phyloP scores from a whole-genome alignment of 169 alveolate species.

The Plasmodium fragile region DNA sequence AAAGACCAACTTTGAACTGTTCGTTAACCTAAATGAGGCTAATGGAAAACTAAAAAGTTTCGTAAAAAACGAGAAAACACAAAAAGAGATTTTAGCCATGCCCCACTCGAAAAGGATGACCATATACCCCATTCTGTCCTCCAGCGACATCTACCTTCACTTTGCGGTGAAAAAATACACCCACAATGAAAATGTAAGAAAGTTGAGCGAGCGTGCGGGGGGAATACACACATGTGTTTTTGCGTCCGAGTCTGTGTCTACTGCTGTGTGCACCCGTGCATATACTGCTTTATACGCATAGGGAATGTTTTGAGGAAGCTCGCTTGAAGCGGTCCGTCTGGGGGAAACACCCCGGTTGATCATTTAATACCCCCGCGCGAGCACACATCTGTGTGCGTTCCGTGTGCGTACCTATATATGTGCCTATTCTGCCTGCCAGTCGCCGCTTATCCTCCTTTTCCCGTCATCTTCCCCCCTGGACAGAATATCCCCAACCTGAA shows the following conservation, averaged over 20 bases:
- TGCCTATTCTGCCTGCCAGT: background rate
- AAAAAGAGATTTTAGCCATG: conserved; percentile 27
- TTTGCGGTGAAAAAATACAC: conserved; percentile 69
- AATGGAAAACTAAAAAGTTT: conserved; percentile 26
- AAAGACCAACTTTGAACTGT: conserved; percentile 49
- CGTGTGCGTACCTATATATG: background rate
- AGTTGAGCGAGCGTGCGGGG: background rate
- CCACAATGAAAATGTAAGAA: conserved; percentile 61
- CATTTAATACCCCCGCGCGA: background rate
- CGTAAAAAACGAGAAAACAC: conserved; percentile 22
- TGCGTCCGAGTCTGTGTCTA: background rate
- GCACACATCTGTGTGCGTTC: background rate
- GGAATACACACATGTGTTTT: background rate
- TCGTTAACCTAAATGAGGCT: conserved; percentile 59
- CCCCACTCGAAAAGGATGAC: conserved; percentile 76
- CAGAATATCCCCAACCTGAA: conserved; percentile 37
- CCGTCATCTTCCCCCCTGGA: background rate
- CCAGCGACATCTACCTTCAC: conserved; percentile 63
- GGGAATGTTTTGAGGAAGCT: background rate
- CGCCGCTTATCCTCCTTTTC: background rate
- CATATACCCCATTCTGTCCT: conserved; percentile 40
- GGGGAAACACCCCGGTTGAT: background rate
- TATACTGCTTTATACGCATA: background rate
- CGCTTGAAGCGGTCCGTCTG: background rate
- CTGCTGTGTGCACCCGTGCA: background rate